A percentile compares a stretch with the other conserved stretches of the same genome.
These are phyloP conservation scores for Zoysia pacifica DNA, from an alignment of 176 grass and related monocot genomes.

Conservation along the genomic window DNA sequence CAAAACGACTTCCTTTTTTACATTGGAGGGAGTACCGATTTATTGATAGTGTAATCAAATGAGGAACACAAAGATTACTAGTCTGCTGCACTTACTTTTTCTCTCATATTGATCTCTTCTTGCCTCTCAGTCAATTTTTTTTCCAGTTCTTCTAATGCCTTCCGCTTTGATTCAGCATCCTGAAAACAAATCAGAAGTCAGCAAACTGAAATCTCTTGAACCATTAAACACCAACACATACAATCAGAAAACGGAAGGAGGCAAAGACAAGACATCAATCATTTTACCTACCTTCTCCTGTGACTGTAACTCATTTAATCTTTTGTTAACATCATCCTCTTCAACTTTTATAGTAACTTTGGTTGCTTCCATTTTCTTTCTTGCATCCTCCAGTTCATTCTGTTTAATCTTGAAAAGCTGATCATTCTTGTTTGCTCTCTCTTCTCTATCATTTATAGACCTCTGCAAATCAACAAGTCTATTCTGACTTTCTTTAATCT, in stretches of 20 bases:
- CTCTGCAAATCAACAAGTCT: conserved; percentile 72
- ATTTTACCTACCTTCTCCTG: conserved; percentile 69
- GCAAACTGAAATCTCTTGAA: conserved; percentile 32
- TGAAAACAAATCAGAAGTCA: conserved; percentile 45
- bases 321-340: conserved; percentile 68
- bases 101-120: conserved; percentile 64
- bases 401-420: conserved; percentile 67
- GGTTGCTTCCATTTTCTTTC: conserved; percentile 45
- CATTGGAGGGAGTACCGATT: background rate
- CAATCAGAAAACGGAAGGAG: conserved; percentile 23
- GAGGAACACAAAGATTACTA: conserved; percentile 16
- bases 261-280: background rate
- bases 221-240: conserved; percentile 8
- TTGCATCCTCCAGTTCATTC: conserved; percentile 75
- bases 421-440: conserved; percentile 82
- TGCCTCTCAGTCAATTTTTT: conserved; percentile 60
- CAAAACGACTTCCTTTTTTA: too few relatives aligned
- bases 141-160: conserved; percentile 59
- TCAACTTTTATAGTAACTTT: conserved; percentile 69
- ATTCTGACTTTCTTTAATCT: conserved; percentile 88
- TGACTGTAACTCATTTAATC: conserved; percentile 54
- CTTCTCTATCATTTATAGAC: conserved; percentile 83
- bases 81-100: conserved; percentile 57
- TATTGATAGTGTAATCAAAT: conserved; percentile 9
- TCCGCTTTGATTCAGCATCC: conserved; percentile 63